phyloP scores from a whole-genome alignment of 1,139 yeast species.

The Nakaseomyces nivariensis region DNA sequence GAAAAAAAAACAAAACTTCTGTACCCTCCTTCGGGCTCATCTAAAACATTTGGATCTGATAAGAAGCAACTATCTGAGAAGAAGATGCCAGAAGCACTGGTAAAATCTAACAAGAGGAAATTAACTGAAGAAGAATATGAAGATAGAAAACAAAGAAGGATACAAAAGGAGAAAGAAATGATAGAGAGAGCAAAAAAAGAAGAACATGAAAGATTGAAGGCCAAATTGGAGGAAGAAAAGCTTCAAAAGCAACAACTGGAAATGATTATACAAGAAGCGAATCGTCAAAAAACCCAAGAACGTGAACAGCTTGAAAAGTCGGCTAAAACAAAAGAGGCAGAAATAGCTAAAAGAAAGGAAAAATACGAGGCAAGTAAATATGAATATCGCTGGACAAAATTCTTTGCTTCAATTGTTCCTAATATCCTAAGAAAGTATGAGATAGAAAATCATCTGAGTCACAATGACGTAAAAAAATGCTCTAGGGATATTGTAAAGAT shows the following conservation, averaged over 20 bases:
- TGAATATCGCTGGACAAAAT: slow-evolving; percentile 46
- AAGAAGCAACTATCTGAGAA: not conserved
- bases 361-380: slow-evolving; percentile 12
- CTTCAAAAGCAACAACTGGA: slow-evolving; percentile 26
- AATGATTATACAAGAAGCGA: slow-evolving; percentile 37
- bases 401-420: slow-evolving; percentile 72
- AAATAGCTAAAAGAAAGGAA: slow-evolving; percentile 14
- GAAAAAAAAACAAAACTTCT: slow-evolving; percentile 22
- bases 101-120: slow-evolving; percentile 2
- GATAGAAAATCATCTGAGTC: slow-evolving; percentile 43
- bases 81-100: not conserved
- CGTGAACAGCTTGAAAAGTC: slow-evolving; percentile 17
- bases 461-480: slow-evolving; percentile 64
- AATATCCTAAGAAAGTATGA: slow-evolving; percentile 64
- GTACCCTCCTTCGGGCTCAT: slow-evolving; percentile 23
- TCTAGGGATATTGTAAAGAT: slow-evolving; percentile 66
- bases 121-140: slow-evolving; percentile 15
- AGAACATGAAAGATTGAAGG: slow-evolving; percentile 22
- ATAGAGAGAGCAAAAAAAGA: slow-evolving; percentile 23
- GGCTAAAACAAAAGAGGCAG: slow-evolving; percentile 18
- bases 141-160: slow-evolving; percentile 15
- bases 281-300: slow-evolving; percentile 26
- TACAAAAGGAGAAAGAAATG: slow-evolving; percentile 19
- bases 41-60: slow-evolving; percentile 10
- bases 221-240: slow-evolving; percentile 20